phyloP scores from a whole-genome alignment of 352 stramenopile species.

The Aphanomyces invadans region DNA sequence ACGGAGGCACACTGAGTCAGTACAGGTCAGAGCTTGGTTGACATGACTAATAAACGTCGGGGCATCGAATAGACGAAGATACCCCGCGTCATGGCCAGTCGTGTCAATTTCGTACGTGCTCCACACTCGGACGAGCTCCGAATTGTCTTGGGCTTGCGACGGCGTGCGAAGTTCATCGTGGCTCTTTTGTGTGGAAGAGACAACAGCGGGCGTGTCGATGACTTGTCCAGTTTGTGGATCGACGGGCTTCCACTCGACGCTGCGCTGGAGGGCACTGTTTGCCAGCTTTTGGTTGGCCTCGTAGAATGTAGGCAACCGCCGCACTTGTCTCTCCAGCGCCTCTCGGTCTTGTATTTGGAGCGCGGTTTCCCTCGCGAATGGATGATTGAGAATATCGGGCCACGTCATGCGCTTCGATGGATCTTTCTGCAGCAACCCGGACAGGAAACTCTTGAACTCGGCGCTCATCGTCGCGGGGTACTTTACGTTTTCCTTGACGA shows the following conservation, averaged over 20 bases:
- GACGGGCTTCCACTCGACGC: conserved; percentile 82
- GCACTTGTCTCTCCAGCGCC: conserved; percentile 53
- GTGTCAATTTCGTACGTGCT: neutral
- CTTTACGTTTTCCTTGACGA: conserved; percentile 87
- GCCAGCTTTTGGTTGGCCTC: conserved; percentile 37
- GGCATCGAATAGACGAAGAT: neutral
- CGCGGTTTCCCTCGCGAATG: conserved; percentile 82
- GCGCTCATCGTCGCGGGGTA: conserved; percentile 81
- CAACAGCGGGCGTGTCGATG: no score
- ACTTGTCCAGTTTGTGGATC: conserved; percentile 58
- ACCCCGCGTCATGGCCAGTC: neutral
- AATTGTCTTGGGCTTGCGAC: neutral
- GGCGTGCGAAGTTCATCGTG: neutral
- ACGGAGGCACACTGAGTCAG: neutral
- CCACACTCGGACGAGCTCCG: neutral
- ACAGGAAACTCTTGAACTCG: conserved; percentile 82
- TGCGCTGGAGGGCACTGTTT: conserved; percentile 38
- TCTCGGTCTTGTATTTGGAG: conserved; percentile 46
- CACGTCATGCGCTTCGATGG: conserved; percentile 74
- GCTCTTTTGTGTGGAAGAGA: neutral
- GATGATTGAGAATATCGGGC: conserved; percentile 85
- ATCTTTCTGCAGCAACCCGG: conserved; percentile 87
- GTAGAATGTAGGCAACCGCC: conserved; percentile 57
- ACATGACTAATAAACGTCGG: neutral
- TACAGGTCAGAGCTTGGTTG: neutral